Percentiles rank a stretch among this genome's conserved stretches.
Evolutionary conservation across 2,329 filamentous ascomycete species (phyloP).

Genomic region (Aspergillus sp.): DNA sequence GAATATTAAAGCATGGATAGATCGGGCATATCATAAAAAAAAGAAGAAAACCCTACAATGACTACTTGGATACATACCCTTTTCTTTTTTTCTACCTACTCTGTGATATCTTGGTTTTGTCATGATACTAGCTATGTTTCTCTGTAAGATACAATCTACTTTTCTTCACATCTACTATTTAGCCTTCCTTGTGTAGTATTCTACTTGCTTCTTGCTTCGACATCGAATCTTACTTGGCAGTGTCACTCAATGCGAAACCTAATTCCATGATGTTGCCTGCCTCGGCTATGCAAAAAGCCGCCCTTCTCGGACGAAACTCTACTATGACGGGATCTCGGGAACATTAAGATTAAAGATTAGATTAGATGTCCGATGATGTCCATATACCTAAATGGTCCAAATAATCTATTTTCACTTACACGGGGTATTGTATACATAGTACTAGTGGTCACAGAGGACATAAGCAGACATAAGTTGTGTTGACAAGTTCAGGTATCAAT

Average conservation of each 20-base stretch:
- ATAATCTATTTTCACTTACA: neutral
- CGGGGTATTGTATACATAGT: neutral
- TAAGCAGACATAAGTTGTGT: neutral
- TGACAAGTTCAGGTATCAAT: conserved; percentile 10
- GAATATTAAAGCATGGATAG: conserved; percentile 51
- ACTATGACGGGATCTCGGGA: too few relatives aligned
- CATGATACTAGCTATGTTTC: conserved; percentile 15
- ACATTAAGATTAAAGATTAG: too few relatives aligned
- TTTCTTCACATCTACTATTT: neutral
- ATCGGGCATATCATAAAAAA: conserved; percentile 15
- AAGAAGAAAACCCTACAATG: conserved; percentile 17
- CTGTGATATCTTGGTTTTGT: conserved; percentile 11
- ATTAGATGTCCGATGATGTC: neutral
- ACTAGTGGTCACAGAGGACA: neutral
- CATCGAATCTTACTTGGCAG: too few relatives aligned
- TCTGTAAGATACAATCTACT: conserved; percentile 22
- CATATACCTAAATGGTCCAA: neutral
- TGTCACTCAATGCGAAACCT: too few relatives aligned
- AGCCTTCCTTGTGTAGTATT: neutral
- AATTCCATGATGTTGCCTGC: too few relatives aligned
- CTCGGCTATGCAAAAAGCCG: too few relatives aligned
- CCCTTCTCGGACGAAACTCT: too few relatives aligned
- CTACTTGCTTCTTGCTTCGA: neutral
- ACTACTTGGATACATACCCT: conserved; percentile 21
- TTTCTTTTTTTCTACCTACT: conserved; percentile 8